Evolutionary conservation across 331 rosid species (phyloP).

Genomic region (Dryas integrifolia): DNA sequence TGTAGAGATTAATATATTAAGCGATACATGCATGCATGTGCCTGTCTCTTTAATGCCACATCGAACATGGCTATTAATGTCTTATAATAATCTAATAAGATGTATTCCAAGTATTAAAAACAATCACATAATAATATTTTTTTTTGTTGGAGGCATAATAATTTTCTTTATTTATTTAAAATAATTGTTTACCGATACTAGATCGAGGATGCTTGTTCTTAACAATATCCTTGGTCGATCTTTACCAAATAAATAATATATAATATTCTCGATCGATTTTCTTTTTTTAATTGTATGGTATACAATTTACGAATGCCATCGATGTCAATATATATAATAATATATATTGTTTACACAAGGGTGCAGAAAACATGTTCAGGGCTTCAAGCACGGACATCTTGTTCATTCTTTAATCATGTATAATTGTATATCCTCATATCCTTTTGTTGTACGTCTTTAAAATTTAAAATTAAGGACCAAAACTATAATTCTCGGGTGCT

Average conservation of each 20-base stretch:
- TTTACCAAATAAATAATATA: too few relatives aligned
- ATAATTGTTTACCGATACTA: neutral
- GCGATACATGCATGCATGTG: neutral
- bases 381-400: neutral
- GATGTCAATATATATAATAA: neutral
- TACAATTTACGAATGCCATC: slow-evolving; percentile 21
- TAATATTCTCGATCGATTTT: too few relatives aligned
- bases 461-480: neutral
- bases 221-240: too few relatives aligned
- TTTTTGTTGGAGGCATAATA: too few relatives aligned
- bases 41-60: neutral
- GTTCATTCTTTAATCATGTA: neutral
- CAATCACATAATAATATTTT: too few relatives aligned
- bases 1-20: neutral
- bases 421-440: slow-evolving; percentile 13
- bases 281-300: neutral
- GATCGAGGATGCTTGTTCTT: too few relatives aligned
- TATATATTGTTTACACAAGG: neutral
- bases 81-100: too few relatives aligned
- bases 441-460: neutral
- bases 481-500: neutral
- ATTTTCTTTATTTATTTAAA: neutral
- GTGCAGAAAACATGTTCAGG: slow-evolving; percentile 7
- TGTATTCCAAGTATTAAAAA: too few relatives aligned
- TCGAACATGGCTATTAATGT: neutral